phyloP scores from a whole-genome alignment of 352 stramenopile species.

The Globisporangium parvum region DNA sequence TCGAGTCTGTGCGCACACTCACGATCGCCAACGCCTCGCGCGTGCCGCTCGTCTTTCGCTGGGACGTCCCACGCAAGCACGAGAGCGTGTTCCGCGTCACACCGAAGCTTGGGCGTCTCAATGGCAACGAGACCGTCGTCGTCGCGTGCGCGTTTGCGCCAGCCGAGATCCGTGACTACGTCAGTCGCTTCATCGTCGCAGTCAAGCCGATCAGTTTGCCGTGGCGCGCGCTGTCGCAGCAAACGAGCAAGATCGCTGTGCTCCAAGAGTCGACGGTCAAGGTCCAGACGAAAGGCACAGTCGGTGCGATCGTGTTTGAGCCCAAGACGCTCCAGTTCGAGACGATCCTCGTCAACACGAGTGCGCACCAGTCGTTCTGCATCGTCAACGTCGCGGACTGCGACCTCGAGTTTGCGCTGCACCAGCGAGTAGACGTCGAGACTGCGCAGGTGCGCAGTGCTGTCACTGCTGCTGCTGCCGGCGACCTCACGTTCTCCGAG shows the following conservation, averaged over 20 bases:
- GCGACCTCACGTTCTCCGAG: constrained; percentile 52
- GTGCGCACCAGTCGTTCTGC: constrained; percentile 45
- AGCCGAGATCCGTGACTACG: constrained; percentile 64
- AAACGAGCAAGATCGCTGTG: constrained; percentile 23
- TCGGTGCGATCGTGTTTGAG: constrained; percentile 75
- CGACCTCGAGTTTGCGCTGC: constrained; percentile 50
- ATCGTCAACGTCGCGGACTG: constrained; percentile 81
- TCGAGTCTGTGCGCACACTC: constrained; percentile 49
- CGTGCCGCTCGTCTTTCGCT: constrained; percentile 84
- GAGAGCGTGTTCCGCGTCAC: constrained; percentile 56
- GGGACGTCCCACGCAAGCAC: constrained; percentile 55
- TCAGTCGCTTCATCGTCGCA: constrained; percentile 50
- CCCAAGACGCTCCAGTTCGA: constrained; percentile 62
- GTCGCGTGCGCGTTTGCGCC: constrained; percentile 83
- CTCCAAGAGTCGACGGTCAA: constrained; percentile 60
- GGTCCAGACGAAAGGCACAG: constrained; percentile 66
- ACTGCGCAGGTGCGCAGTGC: background rate
- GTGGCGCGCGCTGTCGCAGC: constrained; percentile 15
- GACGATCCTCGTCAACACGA: constrained; percentile 84
- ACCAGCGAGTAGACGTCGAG: constrained; percentile 30
- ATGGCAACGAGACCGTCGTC: constrained; percentile 62
- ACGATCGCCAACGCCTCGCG: constrained; percentile 74
- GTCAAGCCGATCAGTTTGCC: constrained; percentile 71
- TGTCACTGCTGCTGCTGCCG: constrained; percentile 5
- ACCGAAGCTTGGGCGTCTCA: constrained; percentile 68